phyloP scores from a whole-genome alignment of 345 rosid genomes.

The Leavenworthia alabamica region DNA sequence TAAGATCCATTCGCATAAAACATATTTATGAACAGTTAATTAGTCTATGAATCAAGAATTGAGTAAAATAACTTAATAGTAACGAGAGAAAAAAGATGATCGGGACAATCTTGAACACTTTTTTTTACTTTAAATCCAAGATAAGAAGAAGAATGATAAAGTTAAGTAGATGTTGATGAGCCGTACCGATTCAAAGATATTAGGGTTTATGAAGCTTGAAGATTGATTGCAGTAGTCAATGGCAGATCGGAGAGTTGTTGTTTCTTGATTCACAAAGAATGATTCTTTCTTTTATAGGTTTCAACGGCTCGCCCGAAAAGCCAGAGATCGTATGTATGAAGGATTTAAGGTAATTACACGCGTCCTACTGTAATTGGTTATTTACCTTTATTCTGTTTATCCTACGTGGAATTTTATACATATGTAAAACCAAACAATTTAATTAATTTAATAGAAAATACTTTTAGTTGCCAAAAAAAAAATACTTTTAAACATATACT shows the following conservation, averaged over 20 bases:
- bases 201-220: neutral
- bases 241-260: constrained; percentile 5
- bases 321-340: neutral
- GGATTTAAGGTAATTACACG: neutral
- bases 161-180: constrained; percentile 6
- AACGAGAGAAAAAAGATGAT: neutral
- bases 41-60: neutral
- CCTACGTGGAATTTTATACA: too few species aligned
- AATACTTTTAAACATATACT: too few species aligned
- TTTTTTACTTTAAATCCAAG: neutral
- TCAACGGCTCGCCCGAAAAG: neutral
- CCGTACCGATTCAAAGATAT: neutral
- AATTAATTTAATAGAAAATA: too few species aligned
- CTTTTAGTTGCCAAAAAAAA: too few species aligned
- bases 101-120: neutral
- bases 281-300: constrained; percentile 26
- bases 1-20: neutral
- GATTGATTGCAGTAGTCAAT: constrained; percentile 6
- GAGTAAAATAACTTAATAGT: neutral
- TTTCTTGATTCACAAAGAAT: constrained; percentile 3
- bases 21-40: neutral
- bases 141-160: neutral
- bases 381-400: too few species aligned
- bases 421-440: too few species aligned
- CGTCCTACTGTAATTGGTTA: neutral